Conservation (phyloP, 2,329 filamentous ascomycete genomes). For the Fonsecaea pedrosoi region DNA sequence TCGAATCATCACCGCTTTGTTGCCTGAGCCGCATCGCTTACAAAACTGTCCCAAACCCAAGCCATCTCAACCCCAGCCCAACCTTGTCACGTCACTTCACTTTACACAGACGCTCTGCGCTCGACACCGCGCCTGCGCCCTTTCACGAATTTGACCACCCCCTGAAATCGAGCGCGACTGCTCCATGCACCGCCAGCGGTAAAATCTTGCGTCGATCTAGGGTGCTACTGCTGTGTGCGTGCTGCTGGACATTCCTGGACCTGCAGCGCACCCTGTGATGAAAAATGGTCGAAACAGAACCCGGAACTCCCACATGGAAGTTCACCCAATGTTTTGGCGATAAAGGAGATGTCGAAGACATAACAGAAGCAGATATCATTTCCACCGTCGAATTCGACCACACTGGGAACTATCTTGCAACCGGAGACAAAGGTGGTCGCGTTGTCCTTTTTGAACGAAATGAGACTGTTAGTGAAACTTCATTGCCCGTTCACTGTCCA, state of each 20-base stretch:
- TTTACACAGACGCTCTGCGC: slow-evolving; percentile 7
- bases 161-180: slow-evolving; percentile 20
- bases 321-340: slow-evolving; percentile 99
- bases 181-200: slow-evolving; percentile 31
- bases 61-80: slow-evolving; percentile 16
- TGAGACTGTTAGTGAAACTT: slow-evolving; percentile 74
- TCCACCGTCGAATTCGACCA: slow-evolving; percentile 61
- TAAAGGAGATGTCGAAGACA: slow-evolving; percentile 98
- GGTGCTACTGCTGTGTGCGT: slow-evolving; percentile 30
- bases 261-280: slow-evolving; percentile 42
- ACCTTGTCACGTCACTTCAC: slow-evolving; percentile 21
- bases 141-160: slow-evolving; percentile 2
- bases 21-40: slow-evolving; percentile 32
- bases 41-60: slow-evolving; percentile 21
- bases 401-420: slow-evolving; percentile 60
- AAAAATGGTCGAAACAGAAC: slow-evolving; percentile 96
- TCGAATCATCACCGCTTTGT: slow-evolving; percentile 26
- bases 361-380: slow-evolving; percentile 76
- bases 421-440: slow-evolving; percentile 59
- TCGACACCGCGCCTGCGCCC: slow-evolving; percentile 15
- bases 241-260: slow-evolving; percentile 14
- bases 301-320: slow-evolving; percentile 97
- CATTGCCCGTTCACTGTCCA: background rate
- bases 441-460: slow-evolving; percentile 72
- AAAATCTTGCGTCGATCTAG: slow-evolving; percentile 22